Evolutionary conservation across 768 basidiomycete species (phyloP), one percentile per base, ranked within the genome.

Genomic region (Piloderma croceum): DNA sequence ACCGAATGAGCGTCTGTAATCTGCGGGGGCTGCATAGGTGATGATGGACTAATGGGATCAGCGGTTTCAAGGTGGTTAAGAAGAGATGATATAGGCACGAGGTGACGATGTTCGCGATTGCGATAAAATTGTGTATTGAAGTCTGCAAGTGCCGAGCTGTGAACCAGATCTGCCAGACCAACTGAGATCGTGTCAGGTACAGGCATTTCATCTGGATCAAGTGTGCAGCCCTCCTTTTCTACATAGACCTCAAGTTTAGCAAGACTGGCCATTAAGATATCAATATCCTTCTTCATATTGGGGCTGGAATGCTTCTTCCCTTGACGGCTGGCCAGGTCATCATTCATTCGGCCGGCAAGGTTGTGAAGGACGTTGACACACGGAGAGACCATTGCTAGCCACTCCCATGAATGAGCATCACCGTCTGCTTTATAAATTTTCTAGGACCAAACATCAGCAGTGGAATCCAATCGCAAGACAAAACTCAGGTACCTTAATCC

Each of bases 271-370:
- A 53, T 53, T 6, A 59, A 48, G 11, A 44, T 39, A 1, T 33
- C 19, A 22, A 68, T 62, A 25, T 69, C 67, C 2, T 51, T 43
- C 4, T 42, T 31, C 0, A 68, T 42, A 29, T 63, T 33, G 5
- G 60, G 51, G 1, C 42, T 46, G 6, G 52, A 36, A 38, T 69
- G 68, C 36, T 46, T 53, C 1, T 41, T 50, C 1, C 67, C 67
- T 24, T 60, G 61, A 15, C 54, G 44, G 2, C 59, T 39, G 3
- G 64, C 63, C 3, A 61, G 52, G 3, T 31, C 20, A 0, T 5
- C 21, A 31, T 59, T 53, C 15, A 68, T 47, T 7, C 54, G 49
- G 1, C 45, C 42, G 0, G 51, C 51, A 18, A 61, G 54, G 4
- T 41, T 38, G 1, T 57, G 53, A 1, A 63, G 54, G 23, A 60